A percentile compares a stretch with the other conserved stretches of the same genome.
Evolutionary conservation across 257 asterid genomes (phyloP).

Genomic region (Forsythia suspensa): DNA sequence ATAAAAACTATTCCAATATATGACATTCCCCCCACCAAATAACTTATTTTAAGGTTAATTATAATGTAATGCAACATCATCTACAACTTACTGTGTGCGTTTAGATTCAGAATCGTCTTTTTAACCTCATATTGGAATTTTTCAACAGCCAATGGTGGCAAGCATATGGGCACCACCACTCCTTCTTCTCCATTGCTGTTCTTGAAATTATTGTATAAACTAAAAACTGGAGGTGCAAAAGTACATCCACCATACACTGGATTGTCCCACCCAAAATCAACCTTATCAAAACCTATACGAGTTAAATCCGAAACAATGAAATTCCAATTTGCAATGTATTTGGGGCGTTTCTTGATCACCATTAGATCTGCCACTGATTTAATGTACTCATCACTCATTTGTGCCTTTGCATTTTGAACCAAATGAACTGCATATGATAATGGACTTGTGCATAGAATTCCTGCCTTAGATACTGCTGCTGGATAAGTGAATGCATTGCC

Average conservation of each 20-base stretch:
- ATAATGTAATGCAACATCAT: too few species aligned
- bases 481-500: slow-evolving; percentile 41
- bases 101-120: background rate
- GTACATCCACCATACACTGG: slow-evolving; percentile 5
- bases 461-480: slow-evolving; percentile 33
- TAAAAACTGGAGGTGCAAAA: background rate
- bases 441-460: slow-evolving; percentile 21
- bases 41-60: too few species aligned
- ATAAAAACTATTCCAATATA: too few species aligned
- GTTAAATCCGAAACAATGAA: slow-evolving; percentile 10
- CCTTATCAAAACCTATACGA: background rate
- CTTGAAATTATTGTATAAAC: background rate
- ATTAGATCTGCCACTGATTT: slow-evolving; percentile 37
- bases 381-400: slow-evolving; percentile 31
- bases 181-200: background rate
- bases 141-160: slow-evolving; percentile 17
- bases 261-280: slow-evolving; percentile 23
- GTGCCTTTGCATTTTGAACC: slow-evolving; percentile 24
- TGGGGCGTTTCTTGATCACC: slow-evolving; percentile 36
- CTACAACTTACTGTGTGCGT: too few species aligned
- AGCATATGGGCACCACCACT: slow-evolving; percentile 17
- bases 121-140: slow-evolving; percentile 14
- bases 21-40: too few species aligned
- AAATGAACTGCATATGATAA: slow-evolving; percentile 32
- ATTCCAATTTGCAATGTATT: background rate